Evolutionary conservation across 2,329 filamentous ascomycete species (phyloP), one percentile per base, ranked within the genome.

Genomic region (Hypoxylon sp.): DNA sequence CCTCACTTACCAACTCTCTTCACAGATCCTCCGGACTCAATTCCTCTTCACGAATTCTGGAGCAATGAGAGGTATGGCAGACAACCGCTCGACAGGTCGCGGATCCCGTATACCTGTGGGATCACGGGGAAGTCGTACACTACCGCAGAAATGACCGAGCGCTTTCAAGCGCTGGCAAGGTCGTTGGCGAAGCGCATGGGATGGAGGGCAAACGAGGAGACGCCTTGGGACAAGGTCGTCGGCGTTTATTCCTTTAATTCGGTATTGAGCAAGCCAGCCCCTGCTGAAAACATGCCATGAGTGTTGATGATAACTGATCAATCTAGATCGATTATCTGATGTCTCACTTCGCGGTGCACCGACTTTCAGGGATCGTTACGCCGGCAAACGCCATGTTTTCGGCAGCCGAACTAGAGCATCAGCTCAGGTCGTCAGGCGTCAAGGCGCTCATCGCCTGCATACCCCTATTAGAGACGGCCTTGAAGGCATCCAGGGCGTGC

Each of bases 151-250:
- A 82, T 90, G 55, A 82, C 80, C 40, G 82, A 88, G 54, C 81
- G 88, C n/a, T 83, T 88, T 4, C 86, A 91, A 46, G 79, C 79
- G 48, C 79, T 92, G 11, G 82, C 89, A 17, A 81, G 87, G 42
- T 84, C 81, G 17, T 74, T 92, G 17, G 81, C 84, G 17, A 84
- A 87, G 65, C 86, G 90, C 64, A 77, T 93, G 55, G 87, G 84
- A 50, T 91, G 89, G 84, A 70, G 80, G n/a, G 83, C 88, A 2
- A 88, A 91, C 64, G 71, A 84, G 48, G 89, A 88, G 4, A 83
- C 84, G 0, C 88, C 91, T 68, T 92, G 88, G 85, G 89, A 93
- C 65, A 93, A 92, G 74, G 87, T 91, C 17, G 75, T 89, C 38
- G 87, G 81, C 3, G 78, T 92, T 31, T 93, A 90, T 74, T 87